Base-by-base conservation (phyloP, 495 filamentous ascomycete species). In the Penicillium maclennaniae region DNA sequence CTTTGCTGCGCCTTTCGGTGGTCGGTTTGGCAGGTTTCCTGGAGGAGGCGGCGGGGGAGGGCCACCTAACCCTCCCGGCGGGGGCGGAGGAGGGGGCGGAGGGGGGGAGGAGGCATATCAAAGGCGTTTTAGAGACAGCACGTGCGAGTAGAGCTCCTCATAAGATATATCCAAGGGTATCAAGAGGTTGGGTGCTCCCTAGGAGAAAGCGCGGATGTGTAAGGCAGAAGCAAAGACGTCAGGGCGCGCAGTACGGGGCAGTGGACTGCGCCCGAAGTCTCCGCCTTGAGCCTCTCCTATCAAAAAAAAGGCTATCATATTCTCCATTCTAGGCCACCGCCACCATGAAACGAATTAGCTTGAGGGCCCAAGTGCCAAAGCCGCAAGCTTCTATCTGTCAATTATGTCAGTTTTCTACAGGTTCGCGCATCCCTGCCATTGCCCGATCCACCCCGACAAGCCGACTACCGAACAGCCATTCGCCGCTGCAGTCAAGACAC, bases 61-160 rank as follows among this genome's bases (percentile, higher is more conserved):
- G 44, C 85, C 86, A 71, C 83, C 86, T 68, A 82, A 76, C 10
- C 74, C 75, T 44, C 81, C 83, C 53, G 80, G 82, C 63, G 77
- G 75, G 51, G 81, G 81, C 53, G 82, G 82, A 28, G 83, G 83
- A 37, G 87, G 86, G n/a, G 87, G 87, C 50, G 86, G 85, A 55
- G 86, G 86, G 86, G 86, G 39, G 86, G 84, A 59, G 80, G 79
- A 69, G 86, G 83, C 82, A 87, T 87, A 17, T 53, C 65, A 61
- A 39, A 39, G 48, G 47, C 3, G 44, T 15, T 16, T 55, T 47
- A 51, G 28, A 49, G 42, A 42, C 21, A 44, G 50, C 28, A 49
- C 26, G 47, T 41, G 28, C 44, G 23, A 40, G 17, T 34, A 48
- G n/a, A 42, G 23, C 15, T 21, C 26, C 26, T 36, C 50, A 60